Conservation (phyloP, 345 rosid genomes). For the Turritis glabra region DNA sequence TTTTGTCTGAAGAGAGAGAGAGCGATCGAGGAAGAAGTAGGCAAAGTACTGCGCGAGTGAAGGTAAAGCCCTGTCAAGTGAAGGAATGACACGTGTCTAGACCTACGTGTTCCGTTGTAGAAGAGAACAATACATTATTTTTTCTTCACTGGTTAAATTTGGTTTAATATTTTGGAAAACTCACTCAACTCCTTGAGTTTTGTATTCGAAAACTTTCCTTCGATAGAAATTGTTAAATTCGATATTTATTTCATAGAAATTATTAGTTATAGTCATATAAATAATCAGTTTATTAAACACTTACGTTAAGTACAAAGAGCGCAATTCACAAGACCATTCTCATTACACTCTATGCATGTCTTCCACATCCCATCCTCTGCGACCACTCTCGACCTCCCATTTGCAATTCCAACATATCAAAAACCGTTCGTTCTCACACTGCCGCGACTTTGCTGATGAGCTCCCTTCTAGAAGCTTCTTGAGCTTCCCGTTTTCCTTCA, state of each 20-base stretch:
- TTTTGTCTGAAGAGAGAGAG: not conserved
- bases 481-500: slow-evolving; percentile 75
- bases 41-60: not conserved
- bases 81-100: slow-evolving; percentile 1
- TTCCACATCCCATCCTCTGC: slow-evolving; percentile 25
- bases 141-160: not conserved
- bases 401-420: slow-evolving; percentile 60
- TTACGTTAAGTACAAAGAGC: slow-evolving; percentile 5
- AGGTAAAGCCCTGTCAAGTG: not conserved
- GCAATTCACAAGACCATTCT: slow-evolving; percentile 64
- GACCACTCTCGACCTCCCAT: slow-evolving; percentile 59
- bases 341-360: slow-evolving; percentile 70
- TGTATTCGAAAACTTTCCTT: too few species aligned
- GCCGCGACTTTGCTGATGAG: slow-evolving; percentile 25
- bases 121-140: not conserved
- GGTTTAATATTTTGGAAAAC: not conserved
- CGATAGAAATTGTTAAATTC: too few species aligned
- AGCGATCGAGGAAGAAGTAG: not conserved
- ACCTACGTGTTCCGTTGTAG: not conserved
- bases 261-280: too few species aligned
- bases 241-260: too few species aligned
- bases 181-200: not conserved
- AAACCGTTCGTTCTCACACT: slow-evolving; percentile 52
- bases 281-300: too few species aligned
- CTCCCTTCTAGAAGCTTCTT: slow-evolving; percentile 61